These are phyloP conservation scores for Bassia scoparia DNA, from an alignment of 148 eudicot species.

Conservation along the genomic window DNA sequence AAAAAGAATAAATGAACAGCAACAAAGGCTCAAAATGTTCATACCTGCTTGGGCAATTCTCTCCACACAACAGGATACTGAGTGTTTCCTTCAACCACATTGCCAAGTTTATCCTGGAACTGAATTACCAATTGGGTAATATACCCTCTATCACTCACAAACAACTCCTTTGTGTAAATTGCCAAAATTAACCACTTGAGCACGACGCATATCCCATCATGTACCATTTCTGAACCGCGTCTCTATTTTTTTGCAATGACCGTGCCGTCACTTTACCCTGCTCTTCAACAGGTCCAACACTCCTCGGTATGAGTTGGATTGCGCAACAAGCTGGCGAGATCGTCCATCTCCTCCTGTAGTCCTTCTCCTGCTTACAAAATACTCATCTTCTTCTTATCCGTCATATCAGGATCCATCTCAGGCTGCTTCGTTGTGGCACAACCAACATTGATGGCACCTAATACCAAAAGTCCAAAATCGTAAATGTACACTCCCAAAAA, in stretches of 20 bases:
- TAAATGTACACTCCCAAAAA: neutral
- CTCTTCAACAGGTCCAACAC: constrained; percentile 55
- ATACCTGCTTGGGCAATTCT: constrained; percentile 80
- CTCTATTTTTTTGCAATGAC: constrained; percentile 74
- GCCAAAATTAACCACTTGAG: constrained; percentile 92
- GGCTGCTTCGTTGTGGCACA: constrained; percentile 78
- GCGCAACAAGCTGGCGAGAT: constrained; percentile 81
- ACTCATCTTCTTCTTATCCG: constrained; percentile 70
- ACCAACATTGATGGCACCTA: constrained; percentile 90
- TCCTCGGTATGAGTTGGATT: constrained; percentile 43
- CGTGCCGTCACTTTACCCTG: constrained; percentile 72
- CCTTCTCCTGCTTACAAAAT: constrained; percentile 52
- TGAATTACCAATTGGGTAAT: constrained; percentile 81
- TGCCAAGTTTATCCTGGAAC: constrained; percentile 96
- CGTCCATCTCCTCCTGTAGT: constrained; percentile 62
- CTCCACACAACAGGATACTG: constrained; percentile 53
- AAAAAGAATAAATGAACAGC: no score
- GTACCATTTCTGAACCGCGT: constrained; percentile 94
- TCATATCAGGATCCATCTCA: constrained; percentile 78
- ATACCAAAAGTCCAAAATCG: constrained; percentile 41
- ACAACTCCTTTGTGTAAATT: constrained; percentile 91
- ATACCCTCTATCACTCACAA: constrained; percentile 98
- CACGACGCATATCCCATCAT: constrained; percentile 87
- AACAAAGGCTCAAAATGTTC: neutral
- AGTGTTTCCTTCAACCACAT: constrained; percentile 90